phyloP scores from a whole-genome alignment of 31 red algal species.

The Bonnemaisonia californica region DNA sequence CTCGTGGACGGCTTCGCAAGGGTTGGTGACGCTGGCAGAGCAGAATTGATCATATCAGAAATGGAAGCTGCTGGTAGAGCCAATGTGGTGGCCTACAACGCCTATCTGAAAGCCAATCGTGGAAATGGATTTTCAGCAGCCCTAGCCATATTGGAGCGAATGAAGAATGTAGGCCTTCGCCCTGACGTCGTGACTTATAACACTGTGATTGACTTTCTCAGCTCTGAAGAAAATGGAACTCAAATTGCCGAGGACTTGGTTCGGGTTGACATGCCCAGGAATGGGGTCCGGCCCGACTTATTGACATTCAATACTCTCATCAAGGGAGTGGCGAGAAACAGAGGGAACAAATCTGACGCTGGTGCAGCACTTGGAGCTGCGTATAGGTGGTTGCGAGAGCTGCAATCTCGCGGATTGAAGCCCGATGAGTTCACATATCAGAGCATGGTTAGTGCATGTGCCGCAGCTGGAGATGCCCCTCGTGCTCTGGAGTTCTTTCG shows the following conservation, averaged over 20 bases:
- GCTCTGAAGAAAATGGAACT: slow-evolving; percentile 49
- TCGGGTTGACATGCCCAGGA: slow-evolving; percentile 55
- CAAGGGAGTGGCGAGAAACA: slow-evolving; percentile 62
- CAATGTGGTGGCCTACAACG: slow-evolving; percentile 59
- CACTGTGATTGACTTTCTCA: slow-evolving; percentile 61
- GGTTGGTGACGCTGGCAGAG: slow-evolving; percentile 44
- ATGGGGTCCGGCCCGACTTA: slow-evolving; percentile 55
- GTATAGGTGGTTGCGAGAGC: slow-evolving; percentile 56
- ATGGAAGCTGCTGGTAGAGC: slow-evolving; percentile 56
- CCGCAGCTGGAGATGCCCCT: slow-evolving; percentile 70
- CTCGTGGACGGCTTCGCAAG: slow-evolving; percentile 67
- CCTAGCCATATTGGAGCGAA: slow-evolving; percentile 47
- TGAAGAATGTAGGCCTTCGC: slow-evolving; percentile 48
- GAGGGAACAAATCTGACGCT: slow-evolving; percentile 39
- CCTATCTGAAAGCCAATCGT: slow-evolving; percentile 48
- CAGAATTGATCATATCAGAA: slow-evolving; percentile 62
- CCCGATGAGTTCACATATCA: slow-evolving; percentile 75
- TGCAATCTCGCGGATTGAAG: slow-evolving; percentile 35
- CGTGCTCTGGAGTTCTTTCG: slow-evolving; percentile 74
- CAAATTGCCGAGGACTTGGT: slow-evolving; percentile 63
- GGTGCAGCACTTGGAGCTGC: slow-evolving; percentile 55
- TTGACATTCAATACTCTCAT: slow-evolving; percentile 79
- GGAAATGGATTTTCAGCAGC: slow-evolving; percentile 49
- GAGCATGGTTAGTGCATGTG: slow-evolving; percentile 72
- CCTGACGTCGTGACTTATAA: slow-evolving; percentile 75